These are phyloP conservation scores for Karstenula rhodostoma DNA, from an alignment of 2,329 filamentous ascomycete species.

Conservation along the genomic window DNA sequence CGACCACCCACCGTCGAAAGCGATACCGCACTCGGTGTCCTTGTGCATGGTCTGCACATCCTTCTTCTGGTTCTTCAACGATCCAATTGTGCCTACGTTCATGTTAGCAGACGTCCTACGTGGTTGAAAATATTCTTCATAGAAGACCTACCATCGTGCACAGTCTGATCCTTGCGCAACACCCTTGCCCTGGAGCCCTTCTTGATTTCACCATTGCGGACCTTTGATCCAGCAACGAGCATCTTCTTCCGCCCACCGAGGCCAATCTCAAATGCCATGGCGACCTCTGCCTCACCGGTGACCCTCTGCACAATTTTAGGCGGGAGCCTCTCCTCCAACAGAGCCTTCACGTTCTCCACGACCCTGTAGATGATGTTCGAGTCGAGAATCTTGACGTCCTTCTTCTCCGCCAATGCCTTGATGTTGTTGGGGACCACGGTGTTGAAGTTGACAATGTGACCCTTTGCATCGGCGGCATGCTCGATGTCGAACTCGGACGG, in stretches of 20 bases:
- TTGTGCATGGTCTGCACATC: conserved; percentile 86
- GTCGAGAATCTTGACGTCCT: conserved; percentile 80
- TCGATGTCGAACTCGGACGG: conserved; percentile 89
- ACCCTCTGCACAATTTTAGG: conserved; percentile 74
- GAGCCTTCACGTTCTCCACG: conserved; percentile 73
- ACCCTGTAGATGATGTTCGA: conserved; percentile 88
- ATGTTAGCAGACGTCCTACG: conserved; percentile 15
- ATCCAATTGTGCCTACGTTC: conserved; percentile 73
- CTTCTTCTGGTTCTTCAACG: conserved; percentile 92
- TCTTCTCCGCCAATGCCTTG: conserved; percentile 71
- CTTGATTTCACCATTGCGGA: conserved; percentile 79
- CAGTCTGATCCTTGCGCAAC: conserved; percentile 70
- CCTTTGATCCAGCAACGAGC: conserved; percentile 85
- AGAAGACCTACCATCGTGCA: conserved; percentile 79
- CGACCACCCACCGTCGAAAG: conserved; percentile 79
- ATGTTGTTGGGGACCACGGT: conserved; percentile 72
- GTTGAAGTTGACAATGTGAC: conserved; percentile 88
- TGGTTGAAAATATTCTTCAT: background rate
- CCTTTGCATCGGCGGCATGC: conserved; percentile 79
- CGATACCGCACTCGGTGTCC: conserved; percentile 91
- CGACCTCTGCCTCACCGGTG: conserved; percentile 85
- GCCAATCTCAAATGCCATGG: conserved; percentile 84
- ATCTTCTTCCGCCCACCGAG: conserved; percentile 73
- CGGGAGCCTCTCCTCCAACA: conserved; percentile 74
- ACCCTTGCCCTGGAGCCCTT: conserved; percentile 74